phyloP scores from a whole-genome alignment of 1,139 yeast species.

The Diutina siamensis region DNA sequence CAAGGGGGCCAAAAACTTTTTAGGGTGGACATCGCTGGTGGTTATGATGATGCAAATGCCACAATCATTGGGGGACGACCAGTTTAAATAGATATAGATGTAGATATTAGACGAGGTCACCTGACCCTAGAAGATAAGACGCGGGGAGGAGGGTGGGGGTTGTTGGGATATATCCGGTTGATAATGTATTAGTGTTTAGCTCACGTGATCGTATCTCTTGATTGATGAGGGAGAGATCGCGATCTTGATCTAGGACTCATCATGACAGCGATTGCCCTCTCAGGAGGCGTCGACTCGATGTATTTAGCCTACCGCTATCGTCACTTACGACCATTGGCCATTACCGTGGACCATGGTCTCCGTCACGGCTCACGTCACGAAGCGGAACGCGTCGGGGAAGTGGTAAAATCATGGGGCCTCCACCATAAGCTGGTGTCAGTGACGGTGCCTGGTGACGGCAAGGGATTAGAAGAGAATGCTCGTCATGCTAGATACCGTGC shows the following conservation, averaged over 20 bases:
- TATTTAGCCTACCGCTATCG: slow-evolving; percentile 33
- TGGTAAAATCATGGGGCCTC: slow-evolving; percentile 28
- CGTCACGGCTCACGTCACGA: slow-evolving; percentile 37
- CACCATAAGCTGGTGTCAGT: slow-evolving; percentile 26
- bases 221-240: too few species aligned
- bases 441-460: slow-evolving; percentile 16
- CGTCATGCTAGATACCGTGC: slow-evolving; percentile 39
- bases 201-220: too few species aligned
- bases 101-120: not conserved
- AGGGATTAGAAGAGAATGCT: slow-evolving; percentile 45
- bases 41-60: slow-evolving; percentile 79
- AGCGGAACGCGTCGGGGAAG: slow-evolving; percentile 28
- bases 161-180: too few species aligned
- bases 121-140: not conserved
- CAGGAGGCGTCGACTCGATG: slow-evolving; percentile 82
- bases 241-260: too few species aligned
- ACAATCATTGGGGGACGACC: too few species aligned
- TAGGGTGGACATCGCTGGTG: slow-evolving; percentile 89
- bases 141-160: too few species aligned
- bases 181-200: too few species aligned
- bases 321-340: slow-evolving; percentile 27
- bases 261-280: slow-evolving; percentile 34
- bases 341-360: slow-evolving; percentile 49
- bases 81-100: not conserved
- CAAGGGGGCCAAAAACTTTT: slow-evolving; percentile 77